Conservation (phyloP, 2,329 filamentous ascomycete species). For the Penicillium fuscoglaucum region DNA sequence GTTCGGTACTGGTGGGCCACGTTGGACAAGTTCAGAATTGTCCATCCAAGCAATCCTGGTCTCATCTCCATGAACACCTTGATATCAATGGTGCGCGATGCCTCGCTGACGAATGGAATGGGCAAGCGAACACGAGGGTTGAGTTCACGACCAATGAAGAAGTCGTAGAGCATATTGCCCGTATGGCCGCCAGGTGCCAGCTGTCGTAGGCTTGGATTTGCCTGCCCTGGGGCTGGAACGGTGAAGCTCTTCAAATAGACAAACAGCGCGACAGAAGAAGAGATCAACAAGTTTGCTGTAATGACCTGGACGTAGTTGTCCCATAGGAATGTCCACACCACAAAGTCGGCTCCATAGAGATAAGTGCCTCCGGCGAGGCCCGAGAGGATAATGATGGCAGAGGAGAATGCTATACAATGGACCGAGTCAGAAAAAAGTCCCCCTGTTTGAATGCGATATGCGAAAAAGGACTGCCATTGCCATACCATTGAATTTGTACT, state of each 20-base stretch:
- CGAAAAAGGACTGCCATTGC: neutral
- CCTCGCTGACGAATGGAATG: slow-evolving; percentile 70
- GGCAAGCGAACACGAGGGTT: slow-evolving; percentile 73
- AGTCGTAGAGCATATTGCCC: slow-evolving; percentile 89
- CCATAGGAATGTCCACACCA: slow-evolving; percentile 88
- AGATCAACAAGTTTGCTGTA: slow-evolving; percentile 77
- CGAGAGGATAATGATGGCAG: slow-evolving; percentile 71
- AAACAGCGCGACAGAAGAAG: slow-evolving; percentile 70
- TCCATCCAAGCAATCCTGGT: slow-evolving; percentile 88
- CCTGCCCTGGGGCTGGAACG: slow-evolving; percentile 62
- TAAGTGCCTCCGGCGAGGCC: slow-evolving; percentile 72
- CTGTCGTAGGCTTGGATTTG: slow-evolving; percentile 70
- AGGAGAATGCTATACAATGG: slow-evolving; percentile 63
- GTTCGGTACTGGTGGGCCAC: slow-evolving; percentile 84
- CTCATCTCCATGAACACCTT: slow-evolving; percentile 87
- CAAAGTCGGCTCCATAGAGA: slow-evolving; percentile 75
- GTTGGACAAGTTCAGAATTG: slow-evolving; percentile 80
- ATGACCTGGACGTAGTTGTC: slow-evolving; percentile 87
- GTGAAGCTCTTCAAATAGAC: slow-evolving; percentile 81
- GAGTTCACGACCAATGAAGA: slow-evolving; percentile 93
- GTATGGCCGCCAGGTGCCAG: slow-evolving; percentile 78
- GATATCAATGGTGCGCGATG: slow-evolving; percentile 70
- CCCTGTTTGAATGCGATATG: neutral
- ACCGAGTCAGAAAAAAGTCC: neutral
- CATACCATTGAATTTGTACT: slow-evolving; percentile 78